Evolutionary conservation across 2,329 filamentous ascomycete genomes (phyloP), one percentile per base, ranked within the genome.

Genomic region (Podosphaera fusca): DNA sequence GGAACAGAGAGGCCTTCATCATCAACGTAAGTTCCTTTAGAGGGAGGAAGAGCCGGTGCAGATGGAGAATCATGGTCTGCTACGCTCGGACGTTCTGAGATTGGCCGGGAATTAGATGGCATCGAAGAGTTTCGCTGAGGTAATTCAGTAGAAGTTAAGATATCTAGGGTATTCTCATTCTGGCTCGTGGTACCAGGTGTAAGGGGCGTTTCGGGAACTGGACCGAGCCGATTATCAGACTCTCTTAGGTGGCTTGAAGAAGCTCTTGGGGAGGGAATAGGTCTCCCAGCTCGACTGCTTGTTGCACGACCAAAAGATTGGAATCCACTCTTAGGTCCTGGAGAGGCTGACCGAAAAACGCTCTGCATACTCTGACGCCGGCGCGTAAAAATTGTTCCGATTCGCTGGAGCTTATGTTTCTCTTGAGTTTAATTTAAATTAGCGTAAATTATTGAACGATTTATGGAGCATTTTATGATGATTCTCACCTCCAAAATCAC

Each of bases 1-100:
- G 83, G 85, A n/a, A 90, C 77, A 3, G 77, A 83, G 65, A 82
- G 92, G 5, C 86, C 87, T 61, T 94, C 86, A 0, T 79, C 72
- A 65, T 92, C 87, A 66, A 80, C 85, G 29, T 71, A 69, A 57
- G 74, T 66, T 57, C 71, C 61, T 55, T 59, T n/a, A 51, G 61
- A 63, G 31, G 66, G 65, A 49, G 65, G 64, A 34, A 64, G 65
- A 31, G 77, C 74, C 30, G 75, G 72, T 0, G 74, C 75, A 14
- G 76, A 75, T 35, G 77, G 73, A 31, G 76, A 65, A 56, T 79
- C 76, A 47, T 70, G 55, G 14, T 64, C 45, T 29, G 58, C 57
- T 51, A 58, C 55, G 21, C 68, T 64, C 6, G 77, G 72, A 31
- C 76, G 65, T 56, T 79, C 76, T 49, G 70, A 56, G 12, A 58